These are phyloP conservation scores for Glycyrrhiza uralensis DNA, from an alignment of 306 rosid species.

Conservation along the genomic window DNA sequence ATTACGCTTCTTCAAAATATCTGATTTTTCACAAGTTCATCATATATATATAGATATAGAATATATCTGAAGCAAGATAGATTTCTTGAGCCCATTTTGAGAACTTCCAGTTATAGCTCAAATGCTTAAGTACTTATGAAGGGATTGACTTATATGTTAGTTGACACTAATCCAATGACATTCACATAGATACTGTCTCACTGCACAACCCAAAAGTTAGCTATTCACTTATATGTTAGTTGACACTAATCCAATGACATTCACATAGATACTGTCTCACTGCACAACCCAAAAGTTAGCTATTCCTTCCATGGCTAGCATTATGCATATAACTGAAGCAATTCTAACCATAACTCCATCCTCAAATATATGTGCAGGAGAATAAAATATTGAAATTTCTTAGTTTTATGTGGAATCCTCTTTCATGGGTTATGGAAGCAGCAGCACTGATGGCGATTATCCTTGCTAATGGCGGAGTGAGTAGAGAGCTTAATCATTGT, in stretches of 20 bases:
- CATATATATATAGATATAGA: too few relatives aligned
- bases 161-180: background rate
- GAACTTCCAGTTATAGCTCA: too few relatives aligned
- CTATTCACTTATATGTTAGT: background rate
- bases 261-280: background rate
- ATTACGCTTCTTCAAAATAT: background rate
- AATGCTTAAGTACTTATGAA: too few relatives aligned
- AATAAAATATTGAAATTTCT: slow-evolving; percentile 75
- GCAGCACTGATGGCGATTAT: slow-evolving; percentile 85
- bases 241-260: background rate
- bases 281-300: background rate
- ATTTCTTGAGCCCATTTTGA: background rate
- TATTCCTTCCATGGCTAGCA: background rate
- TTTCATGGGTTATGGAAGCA: slow-evolving; percentile 98
- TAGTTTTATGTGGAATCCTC: slow-evolving; percentile 89
- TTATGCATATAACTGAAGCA: background rate
- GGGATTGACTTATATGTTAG: too few relatives aligned
- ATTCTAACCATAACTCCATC: background rate
- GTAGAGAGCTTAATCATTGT: slow-evolving; percentile 23
- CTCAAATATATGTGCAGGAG: slow-evolving; percentile 50
- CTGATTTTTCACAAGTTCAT: background rate
- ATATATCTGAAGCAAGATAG: background rate
- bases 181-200: background rate
- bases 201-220: background rate
- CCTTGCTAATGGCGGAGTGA: slow-evolving; percentile 91